Evolutionary conservation across 805 yeast species (phyloP), one percentile per base, ranked within the genome.

Genomic region (Kregervanrija pseudodelftensis): DNA sequence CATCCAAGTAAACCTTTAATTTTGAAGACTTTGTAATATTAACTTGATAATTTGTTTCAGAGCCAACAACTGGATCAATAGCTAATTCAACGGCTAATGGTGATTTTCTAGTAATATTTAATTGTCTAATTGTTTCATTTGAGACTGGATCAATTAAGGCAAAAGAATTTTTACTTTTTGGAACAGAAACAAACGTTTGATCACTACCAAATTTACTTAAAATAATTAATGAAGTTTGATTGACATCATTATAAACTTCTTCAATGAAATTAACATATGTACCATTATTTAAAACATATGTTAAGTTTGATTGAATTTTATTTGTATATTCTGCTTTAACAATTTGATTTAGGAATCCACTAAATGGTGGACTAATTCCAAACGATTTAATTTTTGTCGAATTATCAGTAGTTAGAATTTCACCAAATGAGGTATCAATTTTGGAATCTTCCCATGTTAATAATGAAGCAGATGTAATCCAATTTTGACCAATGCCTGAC

Each of bases 391-490:
- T 67, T 15, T 55, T 52, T 8, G 67, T 59, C 7, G 60, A 40
- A 47, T 64, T 66, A 22, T 57, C 60, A 43, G 49, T 50, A 4
- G 51, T 33, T 1, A 57, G 33, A 1, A 75, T 50, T 10, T 61
- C 58, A 46, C 82, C 82, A 5, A 53, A 42, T 34, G 73, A 62
- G 14, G 56, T 54, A 10, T 52, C 62, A 30, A 79, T 67, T 11
- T 63, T 50, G 1, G 57, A 51, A 42, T 69, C 68, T 57, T 78
- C 81, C 75, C 79, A 81, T 14, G 77, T 65, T 35, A 75, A 65
- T 31, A 81, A 53, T 48, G 72, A 76, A 11, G 80, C 85, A 28
- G 81, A 65, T 12, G 79, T 62, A 39, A 79, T 71, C 88, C 88
- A 81, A 57, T 79, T 76, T 15, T 72, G 66, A 1, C 77, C 77